Conservation (phyloP, 2,329 filamentous ascomycete species). For the Colletotrichum filicis region DNA sequence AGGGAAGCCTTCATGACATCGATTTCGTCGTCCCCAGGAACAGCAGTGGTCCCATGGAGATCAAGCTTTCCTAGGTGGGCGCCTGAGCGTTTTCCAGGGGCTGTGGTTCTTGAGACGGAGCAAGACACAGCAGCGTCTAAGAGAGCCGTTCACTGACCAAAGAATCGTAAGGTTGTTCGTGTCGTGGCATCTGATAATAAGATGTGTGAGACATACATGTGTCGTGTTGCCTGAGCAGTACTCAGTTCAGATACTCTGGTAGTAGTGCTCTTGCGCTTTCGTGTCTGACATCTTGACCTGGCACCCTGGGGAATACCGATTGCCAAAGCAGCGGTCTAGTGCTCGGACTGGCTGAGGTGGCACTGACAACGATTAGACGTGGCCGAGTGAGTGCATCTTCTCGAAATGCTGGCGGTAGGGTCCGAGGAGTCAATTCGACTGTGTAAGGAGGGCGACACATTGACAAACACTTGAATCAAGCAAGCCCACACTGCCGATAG, state of each 20-base stretch:
- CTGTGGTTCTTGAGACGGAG: constrained; percentile 16
- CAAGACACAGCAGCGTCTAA: constrained; percentile 8
- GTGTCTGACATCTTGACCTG: constrained; percentile 6
- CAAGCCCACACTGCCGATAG: background rate
- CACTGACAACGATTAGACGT: background rate
- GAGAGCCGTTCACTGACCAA: background rate
- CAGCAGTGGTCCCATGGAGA: background rate
- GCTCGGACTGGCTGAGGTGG: constrained; percentile 11
- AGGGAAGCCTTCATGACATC: background rate
- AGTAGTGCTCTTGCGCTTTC: background rate
- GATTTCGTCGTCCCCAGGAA: background rate
- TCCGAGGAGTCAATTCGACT: constrained; percentile 3
- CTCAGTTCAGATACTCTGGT: too few relatives aligned
- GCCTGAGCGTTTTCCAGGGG: constrained; percentile 20
- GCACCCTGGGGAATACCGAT: background rate
- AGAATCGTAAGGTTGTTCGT: background rate
- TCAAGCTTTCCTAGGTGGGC: constrained; percentile 20
- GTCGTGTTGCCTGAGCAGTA: background rate
- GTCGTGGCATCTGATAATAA: constrained; percentile 20
- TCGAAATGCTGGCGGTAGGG: constrained; percentile 5
- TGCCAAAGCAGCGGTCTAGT: constrained; percentile 8
- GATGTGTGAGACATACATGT: constrained; percentile 25
- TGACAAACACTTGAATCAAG: constrained; percentile 26
- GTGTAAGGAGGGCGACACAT: constrained; percentile 3
- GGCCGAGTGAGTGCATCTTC: constrained; percentile 7